phyloP scores from a whole-genome alignment of 768 basidiomycete genomes.

The Tulasnella sp. region DNA sequence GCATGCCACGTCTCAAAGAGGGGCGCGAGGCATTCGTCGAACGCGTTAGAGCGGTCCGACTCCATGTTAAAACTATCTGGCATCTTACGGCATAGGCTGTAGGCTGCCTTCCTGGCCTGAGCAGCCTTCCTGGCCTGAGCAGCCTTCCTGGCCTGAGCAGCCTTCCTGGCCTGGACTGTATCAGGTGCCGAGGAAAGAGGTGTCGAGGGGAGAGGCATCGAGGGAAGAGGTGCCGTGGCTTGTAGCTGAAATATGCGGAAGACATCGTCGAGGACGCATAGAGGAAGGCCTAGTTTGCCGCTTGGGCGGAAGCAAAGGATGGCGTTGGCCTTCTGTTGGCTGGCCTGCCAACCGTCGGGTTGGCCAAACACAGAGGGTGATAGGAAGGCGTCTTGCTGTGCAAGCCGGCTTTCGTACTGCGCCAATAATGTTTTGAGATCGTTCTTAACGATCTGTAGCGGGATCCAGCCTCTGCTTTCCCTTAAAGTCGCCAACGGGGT shows the following conservation, averaged over 20 bases:
- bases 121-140: too few species aligned
- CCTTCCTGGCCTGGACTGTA: too few species aligned
- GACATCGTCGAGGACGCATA: conserved; percentile 14
- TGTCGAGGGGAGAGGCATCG: too few species aligned
- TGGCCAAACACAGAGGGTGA: not conserved
- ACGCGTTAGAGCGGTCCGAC: not conserved
- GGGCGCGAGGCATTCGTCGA: not conserved
- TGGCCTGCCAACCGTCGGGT: not conserved
- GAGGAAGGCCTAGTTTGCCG: conserved; percentile 10
- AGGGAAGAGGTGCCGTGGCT: not conserved
- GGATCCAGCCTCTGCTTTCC: too few species aligned
- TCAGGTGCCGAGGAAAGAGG: too few species aligned
- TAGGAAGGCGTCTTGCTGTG: not conserved
- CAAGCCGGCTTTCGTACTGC: not conserved
- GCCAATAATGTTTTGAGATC: not conserved
- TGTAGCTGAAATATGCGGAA: conserved; percentile 13
- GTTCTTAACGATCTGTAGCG: too few species aligned
- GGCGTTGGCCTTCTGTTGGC: not conserved
- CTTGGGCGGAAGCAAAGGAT: conserved; percentile 17
- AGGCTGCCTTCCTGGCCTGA: not conserved
- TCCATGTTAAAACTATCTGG: not conserved
- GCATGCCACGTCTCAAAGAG: not conserved
- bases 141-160: too few species aligned
- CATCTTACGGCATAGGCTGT: conserved; percentile 1
- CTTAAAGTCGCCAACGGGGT: too few species aligned